phyloP scores from a whole-genome alignment of 2,329 filamentous ascomycete genomes.

The Mycosphaerella arachidis region DNA sequence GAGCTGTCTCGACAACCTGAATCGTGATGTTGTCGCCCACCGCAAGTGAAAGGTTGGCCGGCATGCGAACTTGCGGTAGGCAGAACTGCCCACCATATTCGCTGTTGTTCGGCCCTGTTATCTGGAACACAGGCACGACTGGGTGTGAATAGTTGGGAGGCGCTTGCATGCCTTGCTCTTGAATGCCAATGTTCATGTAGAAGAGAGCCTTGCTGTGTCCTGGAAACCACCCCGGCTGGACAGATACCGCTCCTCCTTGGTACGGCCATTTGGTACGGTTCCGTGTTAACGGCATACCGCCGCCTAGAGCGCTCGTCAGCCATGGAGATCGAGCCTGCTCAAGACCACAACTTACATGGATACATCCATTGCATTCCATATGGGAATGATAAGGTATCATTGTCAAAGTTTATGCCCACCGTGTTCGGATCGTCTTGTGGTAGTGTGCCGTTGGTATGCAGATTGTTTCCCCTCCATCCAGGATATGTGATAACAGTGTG shows the following conservation, averaged over 20 bases:
- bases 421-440: constrained; percentile 36
- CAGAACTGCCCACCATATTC: constrained; percentile 82
- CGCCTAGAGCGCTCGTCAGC: constrained; percentile 55
- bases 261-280: constrained; percentile 94
- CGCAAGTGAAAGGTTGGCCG: constrained; percentile 62
- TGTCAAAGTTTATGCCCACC: constrained; percentile 41
- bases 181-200: constrained; percentile 88
- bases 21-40: constrained; percentile 87
- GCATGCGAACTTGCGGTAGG: constrained; percentile 81
- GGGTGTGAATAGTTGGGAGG: constrained; percentile 82
- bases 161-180: constrained; percentile 38
- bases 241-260: constrained; percentile 75
- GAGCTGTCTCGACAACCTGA: constrained; percentile 76
- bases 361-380: constrained; percentile 96
- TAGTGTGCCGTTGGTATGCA: constrained; percentile 65
- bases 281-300: constrained; percentile 68
- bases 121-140: constrained; percentile 76
- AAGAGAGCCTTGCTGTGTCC: constrained; percentile 78
- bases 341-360: constrained; percentile 65
- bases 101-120: constrained; percentile 73
- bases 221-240: constrained; percentile 95
- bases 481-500: constrained; percentile 85
- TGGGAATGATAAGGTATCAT: constrained; percentile 41
- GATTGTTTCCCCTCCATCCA: constrained; percentile 80
- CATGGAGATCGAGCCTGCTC: constrained; percentile 2